Percentiles rank a stretch among this genome's conserved stretches.
These are phyloP conservation scores for Logfia minima DNA, from an alignment of 129 eudicot species.

Conservation along the genomic window DNA sequence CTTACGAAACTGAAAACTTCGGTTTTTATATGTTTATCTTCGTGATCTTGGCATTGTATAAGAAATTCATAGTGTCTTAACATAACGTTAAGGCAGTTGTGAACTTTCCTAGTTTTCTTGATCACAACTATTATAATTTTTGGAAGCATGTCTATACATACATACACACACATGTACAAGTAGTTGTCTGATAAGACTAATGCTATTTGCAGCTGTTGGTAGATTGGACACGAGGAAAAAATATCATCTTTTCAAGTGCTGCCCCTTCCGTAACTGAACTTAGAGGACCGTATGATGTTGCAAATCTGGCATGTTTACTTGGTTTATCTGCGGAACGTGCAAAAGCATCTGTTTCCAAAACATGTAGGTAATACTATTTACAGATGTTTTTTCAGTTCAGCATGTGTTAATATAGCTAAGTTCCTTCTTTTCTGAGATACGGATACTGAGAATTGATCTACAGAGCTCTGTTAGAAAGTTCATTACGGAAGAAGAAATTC, in stretches of 20 bases:
- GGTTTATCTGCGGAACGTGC: constrained; percentile 47
- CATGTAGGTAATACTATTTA: neutral
- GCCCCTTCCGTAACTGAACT: constrained; percentile 76
- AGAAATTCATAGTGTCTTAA: neutral
- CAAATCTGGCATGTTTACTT: constrained; percentile 13
- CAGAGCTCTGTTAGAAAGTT: constrained; percentile 68
- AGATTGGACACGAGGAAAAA: constrained; percentile 91
- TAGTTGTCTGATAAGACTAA: neutral
- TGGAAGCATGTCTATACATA: neutral
- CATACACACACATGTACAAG: neutral
- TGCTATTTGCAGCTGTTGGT: constrained; percentile 68
- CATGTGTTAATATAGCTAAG: neutral
- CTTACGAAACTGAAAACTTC: neutral
- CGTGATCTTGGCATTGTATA: constrained; percentile 3
- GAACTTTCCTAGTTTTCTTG: neutral
- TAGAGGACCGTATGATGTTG: constrained; percentile 69
- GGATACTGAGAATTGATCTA: constrained; percentile 15
- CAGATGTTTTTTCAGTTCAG: neutral
- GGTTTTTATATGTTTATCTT: neutral
- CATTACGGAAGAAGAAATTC: constrained; percentile 67
- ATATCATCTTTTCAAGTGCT: constrained; percentile 68
- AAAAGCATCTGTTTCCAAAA: constrained; percentile 44
- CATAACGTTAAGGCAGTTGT: neutral
- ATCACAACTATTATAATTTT: constrained; percentile 4
- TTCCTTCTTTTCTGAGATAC: neutral